Percentiles rank a stretch among this genome's conserved stretches.
phyloP scores from a whole-genome alignment of 2,329 filamentous ascomycete species.

The Colletotrichum sp. region DNA sequence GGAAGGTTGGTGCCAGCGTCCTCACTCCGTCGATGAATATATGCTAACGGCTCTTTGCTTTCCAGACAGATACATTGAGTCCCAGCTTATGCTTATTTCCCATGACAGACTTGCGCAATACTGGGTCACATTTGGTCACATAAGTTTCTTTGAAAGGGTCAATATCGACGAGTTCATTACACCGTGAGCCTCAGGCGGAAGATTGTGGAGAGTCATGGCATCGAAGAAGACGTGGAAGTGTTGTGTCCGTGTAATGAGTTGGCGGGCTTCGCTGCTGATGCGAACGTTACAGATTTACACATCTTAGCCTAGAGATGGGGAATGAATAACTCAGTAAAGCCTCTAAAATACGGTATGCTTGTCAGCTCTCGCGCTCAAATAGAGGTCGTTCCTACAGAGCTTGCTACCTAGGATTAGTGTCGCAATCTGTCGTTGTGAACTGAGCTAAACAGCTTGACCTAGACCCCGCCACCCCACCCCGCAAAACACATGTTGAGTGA shows the following conservation, averaged over 20 bases:
- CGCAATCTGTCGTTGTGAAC: not conserved
- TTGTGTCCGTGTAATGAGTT: not conserved
- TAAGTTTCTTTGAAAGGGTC: slow-evolving; percentile 66
- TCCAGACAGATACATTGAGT: slow-evolving; percentile 75
- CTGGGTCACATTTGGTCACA: slow-evolving; percentile 71
- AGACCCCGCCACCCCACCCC: not conserved
- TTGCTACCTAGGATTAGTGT: not conserved
- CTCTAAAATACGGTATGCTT: not conserved
- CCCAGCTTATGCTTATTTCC: slow-evolving; percentile 79
- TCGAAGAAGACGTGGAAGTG: not conserved
- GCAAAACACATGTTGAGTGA: not conserved
- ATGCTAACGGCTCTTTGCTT: not conserved
- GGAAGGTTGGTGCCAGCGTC: slow-evolving; percentile 61
- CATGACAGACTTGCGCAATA: slow-evolving; percentile 80
- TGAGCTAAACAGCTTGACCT: not conserved
- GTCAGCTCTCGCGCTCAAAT: not conserved
- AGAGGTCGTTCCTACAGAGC: not conserved
- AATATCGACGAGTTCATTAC: slow-evolving; percentile 58
- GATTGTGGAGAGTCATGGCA: not conserved
- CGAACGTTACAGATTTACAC: not conserved
- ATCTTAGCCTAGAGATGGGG: not conserved
- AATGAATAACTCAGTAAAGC: not conserved
- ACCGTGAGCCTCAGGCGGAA: slow-evolving; percentile 18
- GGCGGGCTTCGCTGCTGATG: not conserved
- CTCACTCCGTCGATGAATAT: not conserved